A percentile compares a stretch with the other conserved stretches of the same genome.
These are phyloP conservation scores for Dioscorea dumetorum DNA, from an alignment of 106 monocot genomes.

Conservation along the genomic window DNA sequence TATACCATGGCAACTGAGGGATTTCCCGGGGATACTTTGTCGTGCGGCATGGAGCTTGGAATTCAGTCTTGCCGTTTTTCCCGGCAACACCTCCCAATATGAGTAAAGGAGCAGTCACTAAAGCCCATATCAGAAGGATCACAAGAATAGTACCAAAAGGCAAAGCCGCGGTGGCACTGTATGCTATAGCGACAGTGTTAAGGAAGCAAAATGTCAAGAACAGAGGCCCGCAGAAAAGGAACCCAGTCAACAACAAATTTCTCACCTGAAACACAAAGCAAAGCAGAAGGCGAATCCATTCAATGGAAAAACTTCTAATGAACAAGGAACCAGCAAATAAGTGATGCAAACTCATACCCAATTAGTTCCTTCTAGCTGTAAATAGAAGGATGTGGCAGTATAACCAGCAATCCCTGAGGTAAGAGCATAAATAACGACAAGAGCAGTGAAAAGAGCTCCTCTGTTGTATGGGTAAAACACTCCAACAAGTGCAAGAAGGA, in stretches of 20 bases:
- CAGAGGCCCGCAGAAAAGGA: slow-evolving; percentile 10
- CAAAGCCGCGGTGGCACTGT: slow-evolving; percentile 10
- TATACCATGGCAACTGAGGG: slow-evolving; percentile 12
- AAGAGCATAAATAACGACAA: slow-evolving; percentile 9
- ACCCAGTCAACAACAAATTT: slow-evolving; percentile 7
- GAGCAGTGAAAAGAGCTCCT: slow-evolving; percentile 12
- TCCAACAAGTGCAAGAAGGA: slow-evolving; percentile 8
- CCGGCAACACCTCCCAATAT: slow-evolving; percentile 13
- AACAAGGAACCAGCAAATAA: not conserved
- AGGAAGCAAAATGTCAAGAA: slow-evolving; percentile 11
- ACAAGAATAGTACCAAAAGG: slow-evolving; percentile 13
- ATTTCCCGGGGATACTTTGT: slow-evolving; percentile 10
- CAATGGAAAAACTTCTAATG: not conserved
- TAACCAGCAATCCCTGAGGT: slow-evolving; percentile 13
- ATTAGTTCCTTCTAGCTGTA: slow-evolving; percentile 10
- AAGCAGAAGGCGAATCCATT: not conserved
- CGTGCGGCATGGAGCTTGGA: slow-evolving; percentile 12
- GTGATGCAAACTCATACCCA: slow-evolving; percentile 2
- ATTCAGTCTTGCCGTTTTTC: slow-evolving; percentile 4
- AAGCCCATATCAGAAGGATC: slow-evolving; percentile 3
- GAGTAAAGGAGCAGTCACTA: slow-evolving; percentile 12
- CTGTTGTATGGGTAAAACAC: slow-evolving; percentile 11
- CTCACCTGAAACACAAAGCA: slow-evolving; percentile 4
- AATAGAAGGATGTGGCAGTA: slow-evolving; percentile 12
- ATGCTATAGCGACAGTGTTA: slow-evolving; percentile 10